Evolutionary conservation across 1,284 basidiomycete genomes (phyloP).

Genomic region (Cystobasidiaceae sp.): DNA sequence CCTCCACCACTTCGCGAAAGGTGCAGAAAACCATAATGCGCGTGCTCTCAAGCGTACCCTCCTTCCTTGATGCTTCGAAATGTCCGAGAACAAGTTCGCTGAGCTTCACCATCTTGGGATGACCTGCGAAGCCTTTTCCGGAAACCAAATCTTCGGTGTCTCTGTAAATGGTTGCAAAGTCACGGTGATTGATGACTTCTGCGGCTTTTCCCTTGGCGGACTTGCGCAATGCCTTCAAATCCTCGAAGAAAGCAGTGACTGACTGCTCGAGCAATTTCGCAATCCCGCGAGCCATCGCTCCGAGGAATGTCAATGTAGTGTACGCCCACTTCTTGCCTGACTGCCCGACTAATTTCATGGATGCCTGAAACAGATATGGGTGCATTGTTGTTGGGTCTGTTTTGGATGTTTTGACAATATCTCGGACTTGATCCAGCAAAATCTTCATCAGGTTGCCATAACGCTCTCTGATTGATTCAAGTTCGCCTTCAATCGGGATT

Average conservation of each 20-base stretch:
- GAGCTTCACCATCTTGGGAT: slow-evolving; percentile 91
- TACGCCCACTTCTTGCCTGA: slow-evolving; percentile 8
- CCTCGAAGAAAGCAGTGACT: slow-evolving; percentile 16
- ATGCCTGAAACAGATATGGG: slow-evolving; percentile 26
- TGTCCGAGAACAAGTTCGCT: slow-evolving; percentile 70
- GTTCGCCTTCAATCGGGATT: slow-evolving; percentile 45
- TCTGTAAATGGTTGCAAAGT: slow-evolving; percentile 59
- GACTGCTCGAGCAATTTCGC: slow-evolving; percentile 32
- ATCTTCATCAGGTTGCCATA: slow-evolving; percentile 36
- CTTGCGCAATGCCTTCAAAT: slow-evolving; percentile 46
- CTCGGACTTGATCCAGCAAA: slow-evolving; percentile 16
- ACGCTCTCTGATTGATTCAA: slow-evolving; percentile 46
- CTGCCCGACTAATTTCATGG: neutral
- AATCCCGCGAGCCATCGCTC: slow-evolving; percentile 33
- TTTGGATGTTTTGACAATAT: slow-evolving; percentile 22
- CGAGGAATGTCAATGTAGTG: neutral
- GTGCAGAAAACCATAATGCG: slow-evolving; percentile 95
- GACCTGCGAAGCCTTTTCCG: slow-evolving; percentile 56
- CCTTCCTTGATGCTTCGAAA: slow-evolving; percentile 61
- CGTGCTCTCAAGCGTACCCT: slow-evolving; percentile 54
- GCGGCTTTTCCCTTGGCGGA: slow-evolving; percentile 45
- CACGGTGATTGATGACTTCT: slow-evolving; percentile 54
- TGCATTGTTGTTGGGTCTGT: slow-evolving; percentile 16
- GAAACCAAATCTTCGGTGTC: slow-evolving; percentile 56
- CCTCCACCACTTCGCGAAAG: slow-evolving; percentile 80